Base-by-base conservation (phyloP, 2,329 filamentous ascomycete genomes). In the Calonectria montana region DNA sequence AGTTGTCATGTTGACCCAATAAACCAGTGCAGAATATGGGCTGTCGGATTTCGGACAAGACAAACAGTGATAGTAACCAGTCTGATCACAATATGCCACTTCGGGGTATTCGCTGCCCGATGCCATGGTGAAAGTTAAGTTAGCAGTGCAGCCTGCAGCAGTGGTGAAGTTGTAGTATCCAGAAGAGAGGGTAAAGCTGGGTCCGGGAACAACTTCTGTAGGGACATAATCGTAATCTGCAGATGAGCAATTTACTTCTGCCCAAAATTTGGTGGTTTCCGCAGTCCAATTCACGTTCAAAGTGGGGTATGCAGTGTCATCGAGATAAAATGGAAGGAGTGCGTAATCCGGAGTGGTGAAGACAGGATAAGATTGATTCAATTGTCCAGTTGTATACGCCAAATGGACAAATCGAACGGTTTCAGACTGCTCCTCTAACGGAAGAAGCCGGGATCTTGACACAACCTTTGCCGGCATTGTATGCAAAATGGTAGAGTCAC, bases 201-300 rank as follows among this genome's bases (percentile, higher is more conserved):
- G 29, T 31, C 29, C 29, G 29, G 29, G 29, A 9, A 31, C 16
- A 8, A 39, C 37, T 39, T 39, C 37, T 39, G 37, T 39, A 8
- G 15, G 37, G 10, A 8, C 21, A n/a, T 9, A 5, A 16, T 18
- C 16, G 10, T 3, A 3, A n/a, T 10, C n/a, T 16, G n/a, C 21
- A 18, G 31, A 43, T 3, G 31, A 41, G 37, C 61, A 69, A 27
- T 21, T 21, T 2, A 65, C 29, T 4, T 69, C 67, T 1, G 59
- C 21, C 61, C 59, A 64, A 2, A 64, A 6, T 25, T 69, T 64
- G 9, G 47, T 69, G 21, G 67, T 69, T 21, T 43, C 29, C 1
- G 53, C 67, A 2, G 48, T 57, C 67, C 67, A 69, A 25, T 57
- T 65, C 12, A 15, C 25, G 1, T 35, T 12, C 16, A 13, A n/a